A percentile compares a stretch with the other conserved stretches of the same genome.
Conservation (phyloP, 257 asterid genomes). For the Nicotiana knightiana region DNA sequence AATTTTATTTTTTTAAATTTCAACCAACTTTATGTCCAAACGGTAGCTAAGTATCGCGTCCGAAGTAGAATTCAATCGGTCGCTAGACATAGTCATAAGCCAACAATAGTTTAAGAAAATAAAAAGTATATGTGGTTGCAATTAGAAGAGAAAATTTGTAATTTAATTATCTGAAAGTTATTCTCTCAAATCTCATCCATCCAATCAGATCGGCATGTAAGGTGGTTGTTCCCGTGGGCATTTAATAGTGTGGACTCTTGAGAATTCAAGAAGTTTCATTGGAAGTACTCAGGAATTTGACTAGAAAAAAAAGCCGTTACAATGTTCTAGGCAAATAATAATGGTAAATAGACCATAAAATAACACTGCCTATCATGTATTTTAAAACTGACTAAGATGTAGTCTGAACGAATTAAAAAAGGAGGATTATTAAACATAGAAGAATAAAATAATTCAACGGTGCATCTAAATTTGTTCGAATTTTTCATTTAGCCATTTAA, state of each 20-base stretch:
- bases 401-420: not conserved
- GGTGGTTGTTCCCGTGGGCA: not conserved
- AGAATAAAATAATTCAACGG: not conserved
- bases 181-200: not conserved
- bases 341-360: not conserved
- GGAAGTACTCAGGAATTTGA: not conserved
- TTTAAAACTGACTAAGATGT: not conserved
- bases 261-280: not conserved
- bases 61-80: no score
- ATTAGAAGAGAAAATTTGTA: not conserved
- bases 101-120: no score
- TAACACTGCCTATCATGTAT: not conserved
- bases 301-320: not conserved
- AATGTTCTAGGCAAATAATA: not conserved
- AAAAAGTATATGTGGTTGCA: not conserved
- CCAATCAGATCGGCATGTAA: not conserved
- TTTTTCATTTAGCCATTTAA: no score
- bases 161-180: not conserved
- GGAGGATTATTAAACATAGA: not conserved
- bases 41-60: no score
- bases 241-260: not conserved
- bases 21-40: no score
- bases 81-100: no score
- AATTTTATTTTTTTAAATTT: no score
- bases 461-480: no score